These are phyloP conservation scores for Pseudocercospora eumusae DNA, from an alignment of 2,329 filamentous ascomycete genomes.

Conservation along the genomic window DNA sequence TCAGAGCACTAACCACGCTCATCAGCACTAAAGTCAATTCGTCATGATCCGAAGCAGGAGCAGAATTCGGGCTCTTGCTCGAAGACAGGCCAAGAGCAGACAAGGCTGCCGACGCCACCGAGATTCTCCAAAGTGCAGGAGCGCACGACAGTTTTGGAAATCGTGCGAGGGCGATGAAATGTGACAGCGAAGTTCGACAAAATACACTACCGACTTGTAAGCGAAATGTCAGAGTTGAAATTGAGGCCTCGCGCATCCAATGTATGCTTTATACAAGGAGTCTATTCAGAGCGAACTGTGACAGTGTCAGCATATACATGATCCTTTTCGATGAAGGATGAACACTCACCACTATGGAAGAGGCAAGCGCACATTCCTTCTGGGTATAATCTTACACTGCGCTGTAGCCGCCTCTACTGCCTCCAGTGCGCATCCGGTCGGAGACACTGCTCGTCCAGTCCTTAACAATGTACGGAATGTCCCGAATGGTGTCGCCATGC, in stretches of 20 bases:
- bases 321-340: background rate
- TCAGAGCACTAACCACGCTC: too few relatives aligned
- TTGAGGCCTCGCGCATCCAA: background rate
- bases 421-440: constrained; percentile 76
- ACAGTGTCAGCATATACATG: background rate
- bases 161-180: too few relatives aligned
- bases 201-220: background rate
- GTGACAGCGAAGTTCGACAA: background rate
- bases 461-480: constrained; percentile 87
- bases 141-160: background rate
- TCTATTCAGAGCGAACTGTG: constrained; percentile 5
- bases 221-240: too few relatives aligned
- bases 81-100: too few relatives aligned
- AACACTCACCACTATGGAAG: constrained; percentile 8
- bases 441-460: constrained; percentile 81
- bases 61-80: too few relatives aligned
- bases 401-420: constrained; percentile 87
- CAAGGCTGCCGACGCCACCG: too few relatives aligned
- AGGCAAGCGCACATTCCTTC: constrained; percentile 10
- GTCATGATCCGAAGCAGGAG: too few relatives aligned
- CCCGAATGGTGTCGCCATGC: constrained; percentile 87
- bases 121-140: too few relatives aligned
- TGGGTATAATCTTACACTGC: constrained; percentile 59
- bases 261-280: background rate
- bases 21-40: too few relatives aligned